Evolutionary conservation across 2,329 filamentous ascomycete genomes (phyloP).

Genomic region (Myriosclerotinia duriaeana): DNA sequence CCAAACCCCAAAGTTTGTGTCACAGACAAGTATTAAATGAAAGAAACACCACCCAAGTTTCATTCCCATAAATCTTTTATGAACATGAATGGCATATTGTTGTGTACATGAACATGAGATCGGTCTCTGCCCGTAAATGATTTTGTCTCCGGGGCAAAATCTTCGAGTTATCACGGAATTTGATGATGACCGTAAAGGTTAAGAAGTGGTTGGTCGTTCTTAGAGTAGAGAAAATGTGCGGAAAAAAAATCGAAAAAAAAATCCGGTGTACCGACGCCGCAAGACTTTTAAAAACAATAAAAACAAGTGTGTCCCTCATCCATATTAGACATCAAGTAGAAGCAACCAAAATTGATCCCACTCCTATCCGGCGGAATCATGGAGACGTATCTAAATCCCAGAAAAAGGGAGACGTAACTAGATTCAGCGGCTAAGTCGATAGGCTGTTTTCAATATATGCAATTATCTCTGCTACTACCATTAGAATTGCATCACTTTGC

Average conservation of each 20-base stretch:
- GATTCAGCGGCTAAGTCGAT: slow-evolving; percentile 1
- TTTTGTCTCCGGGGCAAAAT: slow-evolving; percentile 18
- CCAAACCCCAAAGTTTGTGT: slow-evolving; percentile 8
- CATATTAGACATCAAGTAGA: background rate
- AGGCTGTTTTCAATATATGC: slow-evolving; percentile 1
- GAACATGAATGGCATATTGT: background rate
- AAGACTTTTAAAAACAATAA: slow-evolving; percentile 4
- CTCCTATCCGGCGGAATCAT: background rate
- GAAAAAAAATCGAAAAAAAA: background rate
- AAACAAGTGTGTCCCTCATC: background rate
- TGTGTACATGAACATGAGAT: slow-evolving; percentile 17
- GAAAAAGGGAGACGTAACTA: background rate
- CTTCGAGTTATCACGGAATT: background rate
- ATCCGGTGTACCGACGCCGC: background rate
- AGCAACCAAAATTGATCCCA: background rate
- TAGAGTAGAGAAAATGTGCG: background rate
- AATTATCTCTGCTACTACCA: slow-evolving; percentile 18
- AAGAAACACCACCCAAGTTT: slow-evolving; percentile 3
- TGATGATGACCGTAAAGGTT: slow-evolving; percentile 1
- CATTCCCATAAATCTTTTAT: background rate
- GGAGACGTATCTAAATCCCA: background rate
- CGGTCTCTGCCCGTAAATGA: background rate
- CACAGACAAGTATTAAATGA: slow-evolving; percentile 3
- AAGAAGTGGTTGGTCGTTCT: slow-evolving; percentile 9
- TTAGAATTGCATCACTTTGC: background rate